Conservation (phyloP, 805 yeast species). For the Hanseniaspora jakobsenii region DNA sequence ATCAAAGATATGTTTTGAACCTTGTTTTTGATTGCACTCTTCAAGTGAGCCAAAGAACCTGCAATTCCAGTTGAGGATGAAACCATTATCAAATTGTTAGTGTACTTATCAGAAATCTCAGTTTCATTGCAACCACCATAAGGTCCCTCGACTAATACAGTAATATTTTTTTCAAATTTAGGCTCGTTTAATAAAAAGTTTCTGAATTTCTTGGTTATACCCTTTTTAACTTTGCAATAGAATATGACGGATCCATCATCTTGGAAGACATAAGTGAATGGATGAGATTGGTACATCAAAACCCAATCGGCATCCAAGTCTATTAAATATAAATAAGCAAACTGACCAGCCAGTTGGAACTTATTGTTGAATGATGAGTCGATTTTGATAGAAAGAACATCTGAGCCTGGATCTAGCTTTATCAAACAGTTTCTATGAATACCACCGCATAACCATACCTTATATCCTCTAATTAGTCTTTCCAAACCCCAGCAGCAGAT, state of each 20-base stretch:
- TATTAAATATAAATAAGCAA: slow-evolving; percentile 12
- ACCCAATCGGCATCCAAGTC: slow-evolving; percentile 14
- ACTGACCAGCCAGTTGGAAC: slow-evolving; percentile 14
- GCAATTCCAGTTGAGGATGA: slow-evolving; percentile 42
- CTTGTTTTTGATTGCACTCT: slow-evolving; percentile 14
- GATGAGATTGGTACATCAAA: slow-evolving; percentile 55
- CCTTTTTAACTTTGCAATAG: slow-evolving; percentile 39
- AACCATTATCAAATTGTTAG: slow-evolving; percentile 32
- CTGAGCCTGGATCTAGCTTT: slow-evolving; percentile 13
- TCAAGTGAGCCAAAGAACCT: slow-evolving; percentile 27
- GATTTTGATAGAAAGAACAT: slow-evolving; percentile 17
- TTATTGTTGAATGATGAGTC: slow-evolving; percentile 8
- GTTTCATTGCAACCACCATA: slow-evolving; percentile 35
- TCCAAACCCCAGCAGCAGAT: slow-evolving; percentile 64
- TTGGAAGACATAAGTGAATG: slow-evolving; percentile 27
- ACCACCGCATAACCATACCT: slow-evolving; percentile 50
- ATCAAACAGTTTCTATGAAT: slow-evolving; percentile 36
- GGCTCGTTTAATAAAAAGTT: slow-evolving; percentile 23
- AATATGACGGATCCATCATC: slow-evolving; percentile 30
- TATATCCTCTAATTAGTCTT: slow-evolving; percentile 42
- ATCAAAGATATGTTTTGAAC: slow-evolving; percentile 15
- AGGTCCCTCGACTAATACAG: slow-evolving; percentile 46
- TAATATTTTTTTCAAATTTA: slow-evolving; percentile 12
- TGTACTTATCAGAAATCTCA: slow-evolving; percentile 24
- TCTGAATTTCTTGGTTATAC: slow-evolving; percentile 37